Evolutionary conservation across 495 filamentous ascomycete species (phyloP).

Genomic region (Haplographium delicatum): DNA sequence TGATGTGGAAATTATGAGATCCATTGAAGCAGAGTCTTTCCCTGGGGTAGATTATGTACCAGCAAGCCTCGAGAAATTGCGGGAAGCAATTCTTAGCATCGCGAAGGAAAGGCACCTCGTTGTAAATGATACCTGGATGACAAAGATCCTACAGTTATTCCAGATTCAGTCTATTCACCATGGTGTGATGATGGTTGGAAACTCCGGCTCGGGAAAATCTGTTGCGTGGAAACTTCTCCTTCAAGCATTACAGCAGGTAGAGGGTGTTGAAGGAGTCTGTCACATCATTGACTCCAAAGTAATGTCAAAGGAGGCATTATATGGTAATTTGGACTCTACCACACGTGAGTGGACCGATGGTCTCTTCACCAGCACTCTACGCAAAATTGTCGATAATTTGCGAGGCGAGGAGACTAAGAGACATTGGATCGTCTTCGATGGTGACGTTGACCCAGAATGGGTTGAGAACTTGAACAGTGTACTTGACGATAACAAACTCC

Average conservation of each 20-base stretch:
- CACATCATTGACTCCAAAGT: constrained; percentile 99
- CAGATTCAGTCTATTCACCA: constrained; percentile 98
- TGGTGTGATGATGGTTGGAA: constrained; percentile 99
- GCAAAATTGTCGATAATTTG: constrained; percentile 98
- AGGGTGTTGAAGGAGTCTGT: constrained; percentile 86
- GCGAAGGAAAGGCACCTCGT: constrained; percentile 79
- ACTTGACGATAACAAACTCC: constrained; percentile 94
- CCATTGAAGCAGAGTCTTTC: constrained; percentile 81
- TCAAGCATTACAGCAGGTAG: constrained; percentile 83
- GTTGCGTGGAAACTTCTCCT: constrained; percentile 92
- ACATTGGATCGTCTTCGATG: constrained; percentile 99
- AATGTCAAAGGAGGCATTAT: constrained; percentile 97
- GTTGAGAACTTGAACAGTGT: constrained; percentile 99
- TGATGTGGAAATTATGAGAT: constrained; percentile 83
- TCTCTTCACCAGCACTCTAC: constrained; percentile 93
- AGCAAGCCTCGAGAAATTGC: constrained; percentile 72
- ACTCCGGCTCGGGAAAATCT: constrained; percentile 92
- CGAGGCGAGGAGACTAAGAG: constrained; percentile 93
- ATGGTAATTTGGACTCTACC: constrained; percentile 91
- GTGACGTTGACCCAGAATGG: constrained; percentile 98
- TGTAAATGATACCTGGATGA: constrained; percentile 91
- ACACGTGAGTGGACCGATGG: constrained; percentile 98
- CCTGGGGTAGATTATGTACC: constrained; percentile 90
- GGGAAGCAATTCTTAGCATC: constrained; percentile 74
- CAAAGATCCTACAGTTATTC: constrained; percentile 90